Conservation (phyloP, 1,139 yeast genomes). For the Yarrowia galli region DNA sequence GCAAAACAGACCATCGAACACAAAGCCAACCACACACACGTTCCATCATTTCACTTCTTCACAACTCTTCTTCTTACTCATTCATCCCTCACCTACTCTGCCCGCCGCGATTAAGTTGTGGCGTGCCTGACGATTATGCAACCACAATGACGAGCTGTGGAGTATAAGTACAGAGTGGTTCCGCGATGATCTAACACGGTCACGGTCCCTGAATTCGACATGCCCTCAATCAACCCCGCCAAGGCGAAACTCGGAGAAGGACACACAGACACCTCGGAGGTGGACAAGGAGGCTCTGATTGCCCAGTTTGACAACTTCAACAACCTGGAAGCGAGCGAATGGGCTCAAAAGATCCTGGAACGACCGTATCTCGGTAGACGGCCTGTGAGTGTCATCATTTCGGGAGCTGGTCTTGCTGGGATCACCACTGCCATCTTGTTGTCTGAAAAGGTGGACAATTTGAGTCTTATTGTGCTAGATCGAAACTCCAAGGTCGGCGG, state of each 20-base stretch:
- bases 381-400: slow-evolving; percentile 49
- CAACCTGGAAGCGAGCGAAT: slow-evolving; percentile 13
- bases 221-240: slow-evolving; percentile 15
- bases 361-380: slow-evolving; percentile 23
- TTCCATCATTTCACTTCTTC: too few relatives aligned
- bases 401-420: slow-evolving; percentile 61
- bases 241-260: slow-evolving; percentile 8
- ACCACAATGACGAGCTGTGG: slow-evolving; percentile 7
- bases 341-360: slow-evolving; percentile 8
- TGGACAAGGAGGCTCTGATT: slow-evolving; percentile 23
- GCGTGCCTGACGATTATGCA: slow-evolving; percentile 27
- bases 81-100: too few relatives aligned
- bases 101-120: slow-evolving; percentile 22
- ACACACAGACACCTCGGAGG: slow-evolving; percentile 12
- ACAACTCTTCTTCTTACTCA: too few relatives aligned
- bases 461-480: slow-evolving; percentile 54
- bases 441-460: slow-evolving; percentile 42
- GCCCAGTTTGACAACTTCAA: slow-evolving; percentile 10
- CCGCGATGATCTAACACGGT: too few relatives aligned
- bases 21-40: too few relatives aligned
- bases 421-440: slow-evolving; percentile 45
- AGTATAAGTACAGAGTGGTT: neutral
- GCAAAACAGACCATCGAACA: too few relatives aligned
- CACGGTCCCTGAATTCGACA: too few relatives aligned
- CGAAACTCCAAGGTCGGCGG: slow-evolving; percentile 60